These are phyloP conservation scores for Gossypium stocksii DNA, from an alignment of 345 rosid genomes.

Conservation along the genomic window DNA sequence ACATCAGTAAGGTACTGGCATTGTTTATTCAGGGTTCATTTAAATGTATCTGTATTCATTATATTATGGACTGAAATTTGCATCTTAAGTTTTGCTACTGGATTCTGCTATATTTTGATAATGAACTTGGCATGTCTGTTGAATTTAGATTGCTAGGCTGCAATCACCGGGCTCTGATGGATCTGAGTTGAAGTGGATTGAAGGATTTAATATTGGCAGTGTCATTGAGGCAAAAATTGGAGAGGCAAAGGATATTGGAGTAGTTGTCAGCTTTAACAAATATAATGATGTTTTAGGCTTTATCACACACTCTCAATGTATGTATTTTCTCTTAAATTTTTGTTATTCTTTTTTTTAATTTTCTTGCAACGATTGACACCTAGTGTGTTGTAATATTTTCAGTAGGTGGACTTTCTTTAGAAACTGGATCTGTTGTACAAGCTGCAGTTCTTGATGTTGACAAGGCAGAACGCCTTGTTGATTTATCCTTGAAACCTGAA, in stretches of 20 bases:
- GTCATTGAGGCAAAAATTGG: conserved; percentile 63
- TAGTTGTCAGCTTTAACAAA: conserved; percentile 65
- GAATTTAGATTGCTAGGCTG: conserved; percentile 61
- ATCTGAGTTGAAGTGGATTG: conserved; percentile 57
- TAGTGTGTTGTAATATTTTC: conserved; percentile 22
- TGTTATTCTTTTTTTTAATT: background rate
- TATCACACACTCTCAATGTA: conserved; percentile 74
- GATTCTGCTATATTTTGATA: background rate
- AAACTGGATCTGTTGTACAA: conserved; percentile 55
- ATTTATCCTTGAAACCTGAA: conserved; percentile 77
- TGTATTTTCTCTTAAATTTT: conserved; percentile 23
- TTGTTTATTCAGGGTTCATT: background rate
- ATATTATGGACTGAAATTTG: background rate
- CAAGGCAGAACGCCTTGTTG: conserved; percentile 74
- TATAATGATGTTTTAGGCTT: conserved; percentile 68
- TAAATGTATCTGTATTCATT: background rate
- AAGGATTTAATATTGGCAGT: conserved; percentile 66
- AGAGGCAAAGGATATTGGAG: conserved; percentile 77
- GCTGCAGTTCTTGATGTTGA: conserved; percentile 83
- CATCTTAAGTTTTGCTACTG: background rate
- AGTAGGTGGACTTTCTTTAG: conserved; percentile 60
- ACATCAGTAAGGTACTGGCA: no score
- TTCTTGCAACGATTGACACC: conserved; percentile 6
- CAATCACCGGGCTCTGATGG: conserved; percentile 47
- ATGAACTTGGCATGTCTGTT: background rate